Conservation (phyloP, 192 early-diverging fungal species). For the Thoreauomyces humboldtii region DNA sequence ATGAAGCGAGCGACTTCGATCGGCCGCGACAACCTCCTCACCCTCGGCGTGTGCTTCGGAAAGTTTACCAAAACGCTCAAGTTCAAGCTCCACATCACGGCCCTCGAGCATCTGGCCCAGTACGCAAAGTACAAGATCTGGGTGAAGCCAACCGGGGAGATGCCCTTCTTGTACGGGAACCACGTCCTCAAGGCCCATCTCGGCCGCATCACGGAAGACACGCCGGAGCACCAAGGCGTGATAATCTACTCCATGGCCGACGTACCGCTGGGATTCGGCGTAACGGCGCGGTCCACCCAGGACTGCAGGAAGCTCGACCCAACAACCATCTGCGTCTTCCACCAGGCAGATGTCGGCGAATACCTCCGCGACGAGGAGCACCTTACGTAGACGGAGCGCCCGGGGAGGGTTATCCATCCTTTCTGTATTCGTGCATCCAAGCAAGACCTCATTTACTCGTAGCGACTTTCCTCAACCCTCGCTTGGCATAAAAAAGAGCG, state of each 20-base stretch:
- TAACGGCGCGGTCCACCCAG: slow-evolving; percentile 88
- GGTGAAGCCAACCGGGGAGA: slow-evolving; percentile 99
- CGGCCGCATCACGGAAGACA: slow-evolving; percentile 96
- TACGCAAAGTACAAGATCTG: slow-evolving; percentile 99
- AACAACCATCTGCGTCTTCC: slow-evolving; percentile 90
- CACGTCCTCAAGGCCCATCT: slow-evolving; percentile 96
- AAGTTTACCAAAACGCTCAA: slow-evolving; percentile 98
- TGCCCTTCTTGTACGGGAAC: slow-evolving; percentile 98
- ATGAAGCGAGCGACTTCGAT: slow-evolving; percentile 85
- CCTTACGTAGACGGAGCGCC: slow-evolving; percentile 42
- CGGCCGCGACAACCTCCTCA: slow-evolving; percentile 81
- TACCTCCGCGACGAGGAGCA: slow-evolving; percentile 65
- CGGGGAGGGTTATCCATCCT: no score
- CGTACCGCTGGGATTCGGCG: slow-evolving; percentile 87
- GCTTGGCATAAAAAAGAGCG: no score
- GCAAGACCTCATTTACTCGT: no score
- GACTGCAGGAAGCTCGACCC: slow-evolving; percentile 93
- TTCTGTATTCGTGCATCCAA: no score
- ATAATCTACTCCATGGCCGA: slow-evolving; percentile 93
- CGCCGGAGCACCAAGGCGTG: slow-evolving; percentile 96
- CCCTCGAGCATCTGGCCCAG: slow-evolving; percentile 87
- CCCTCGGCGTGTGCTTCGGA: slow-evolving; percentile 96
- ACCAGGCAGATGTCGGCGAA: slow-evolving; percentile 98
- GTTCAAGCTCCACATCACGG: slow-evolving; percentile 93
- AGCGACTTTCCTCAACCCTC: no score